These are phyloP conservation scores for Amylostereum chailletii DNA, from an alignment of 1,284 basidiomycete genomes.

Conservation along the genomic window DNA sequence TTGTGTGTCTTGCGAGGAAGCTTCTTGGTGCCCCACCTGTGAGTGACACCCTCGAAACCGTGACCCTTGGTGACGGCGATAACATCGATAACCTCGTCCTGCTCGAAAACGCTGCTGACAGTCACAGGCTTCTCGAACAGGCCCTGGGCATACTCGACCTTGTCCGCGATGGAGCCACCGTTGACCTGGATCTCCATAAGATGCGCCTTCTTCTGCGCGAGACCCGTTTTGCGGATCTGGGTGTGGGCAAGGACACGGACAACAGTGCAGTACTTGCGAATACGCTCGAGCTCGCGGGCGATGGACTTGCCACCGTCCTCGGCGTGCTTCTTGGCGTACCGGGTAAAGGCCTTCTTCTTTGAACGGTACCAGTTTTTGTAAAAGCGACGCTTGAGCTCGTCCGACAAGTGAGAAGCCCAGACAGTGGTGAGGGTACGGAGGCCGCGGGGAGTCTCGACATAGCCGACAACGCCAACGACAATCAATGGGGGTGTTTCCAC, in stretches of 20 bases:
- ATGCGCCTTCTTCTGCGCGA: slow-evolving; percentile 99
- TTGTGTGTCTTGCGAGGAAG: slow-evolving; percentile 99
- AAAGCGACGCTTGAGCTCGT: slow-evolving; percentile 97
- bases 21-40: slow-evolving; percentile 99
- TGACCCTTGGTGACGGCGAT: slow-evolving; percentile 99
- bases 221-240: slow-evolving; percentile 96
- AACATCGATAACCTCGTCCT: slow-evolving; percentile 95
- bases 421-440: slow-evolving; percentile 82
- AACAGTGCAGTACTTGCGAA: slow-evolving; percentile 99
- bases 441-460: slow-evolving; percentile 99
- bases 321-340: slow-evolving; percentile 98
- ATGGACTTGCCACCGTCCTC: slow-evolving; percentile 92
- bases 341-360: slow-evolving; percentile 99
- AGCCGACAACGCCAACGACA: slow-evolving; percentile 97
- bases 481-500: slow-evolving; percentile 98
- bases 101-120: slow-evolving; percentile 83
- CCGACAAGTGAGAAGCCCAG: slow-evolving; percentile 80
- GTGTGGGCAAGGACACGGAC: slow-evolving; percentile 99
- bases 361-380: slow-evolving; percentile 99
- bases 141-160: slow-evolving; percentile 93
- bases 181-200: slow-evolving; percentile 99
- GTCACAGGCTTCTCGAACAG: slow-evolving; percentile 98
- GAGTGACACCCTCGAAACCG: slow-evolving; percentile 99
- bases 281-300: slow-evolving; percentile 96
- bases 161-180: slow-evolving; percentile 94